phyloP scores from a whole-genome alignment of 768 basidiomycete species.

The Psilocybe subaeruginosa region DNA sequence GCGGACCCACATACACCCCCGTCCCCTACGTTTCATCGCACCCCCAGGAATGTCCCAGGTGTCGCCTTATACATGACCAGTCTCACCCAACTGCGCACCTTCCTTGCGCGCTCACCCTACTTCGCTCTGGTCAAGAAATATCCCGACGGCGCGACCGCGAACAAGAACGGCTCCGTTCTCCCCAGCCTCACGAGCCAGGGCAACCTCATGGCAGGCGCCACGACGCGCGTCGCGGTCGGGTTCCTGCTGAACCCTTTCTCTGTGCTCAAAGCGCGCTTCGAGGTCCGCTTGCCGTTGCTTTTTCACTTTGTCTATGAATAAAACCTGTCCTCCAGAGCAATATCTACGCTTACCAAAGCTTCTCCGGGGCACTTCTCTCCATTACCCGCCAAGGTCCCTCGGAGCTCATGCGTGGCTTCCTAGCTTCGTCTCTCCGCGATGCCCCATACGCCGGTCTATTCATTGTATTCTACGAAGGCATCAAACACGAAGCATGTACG shows the following conservation, averaged over 20 bases:
- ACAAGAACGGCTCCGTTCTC: slow-evolving; percentile 52
- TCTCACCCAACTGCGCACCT: slow-evolving; percentile 77
- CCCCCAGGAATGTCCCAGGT: slow-evolving; percentile 83
- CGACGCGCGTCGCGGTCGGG: slow-evolving; percentile 79
- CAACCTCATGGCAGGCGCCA: slow-evolving; percentile 86
- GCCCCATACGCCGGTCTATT: slow-evolving; percentile 95
- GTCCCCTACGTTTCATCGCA: background rate
- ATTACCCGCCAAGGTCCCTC: slow-evolving; percentile 74
- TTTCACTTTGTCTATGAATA: background rate
- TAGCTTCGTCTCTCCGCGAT: slow-evolving; percentile 89
- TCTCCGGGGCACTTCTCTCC: slow-evolving; percentile 59
- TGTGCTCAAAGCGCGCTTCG: slow-evolving; percentile 89
- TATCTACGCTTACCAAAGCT: slow-evolving; percentile 69
- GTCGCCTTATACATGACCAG: slow-evolving; percentile 92
- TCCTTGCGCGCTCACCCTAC: slow-evolving; percentile 73
- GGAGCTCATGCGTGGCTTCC: slow-evolving; percentile 83
- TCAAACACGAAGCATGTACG: slow-evolving; percentile 76
- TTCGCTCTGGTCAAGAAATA: slow-evolving; percentile 49
- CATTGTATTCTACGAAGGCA: slow-evolving; percentile 83
- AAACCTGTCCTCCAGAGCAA: slow-evolving; percentile 58
- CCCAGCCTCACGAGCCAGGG: slow-evolving; percentile 76
- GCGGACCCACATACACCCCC: background rate
- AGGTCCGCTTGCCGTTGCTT: slow-evolving; percentile 50
- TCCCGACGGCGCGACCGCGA: slow-evolving; percentile 18
- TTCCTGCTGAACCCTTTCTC: slow-evolving; percentile 89